Evolutionary conservation across 2,329 filamentous ascomycete species (phyloP).

Genomic region (Xylaria sp.): DNA sequence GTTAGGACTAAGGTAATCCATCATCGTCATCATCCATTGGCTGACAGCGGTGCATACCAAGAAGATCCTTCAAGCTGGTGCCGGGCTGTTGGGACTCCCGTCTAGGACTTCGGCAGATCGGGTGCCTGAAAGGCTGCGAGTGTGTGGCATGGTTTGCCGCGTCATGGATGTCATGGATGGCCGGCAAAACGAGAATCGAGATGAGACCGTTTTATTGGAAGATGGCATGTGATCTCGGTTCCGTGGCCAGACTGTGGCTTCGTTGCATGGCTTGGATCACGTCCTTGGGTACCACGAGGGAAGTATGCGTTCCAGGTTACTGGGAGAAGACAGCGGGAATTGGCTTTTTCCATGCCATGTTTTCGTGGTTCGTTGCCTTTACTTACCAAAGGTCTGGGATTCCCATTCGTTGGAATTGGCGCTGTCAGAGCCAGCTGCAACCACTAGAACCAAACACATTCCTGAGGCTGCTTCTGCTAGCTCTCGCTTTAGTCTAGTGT

Average conservation of each 20-base stretch:
- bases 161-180: conserved; percentile 25
- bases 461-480: conserved; percentile 8
- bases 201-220: conserved; percentile 20
- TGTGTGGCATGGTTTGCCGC: conserved; percentile 22
- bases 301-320: conserved; percentile 45
- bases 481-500: background rate
- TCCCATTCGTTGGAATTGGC: conserved; percentile 21
- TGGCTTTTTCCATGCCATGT: background rate
- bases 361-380: background rate
- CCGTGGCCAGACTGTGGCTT: too few species aligned
- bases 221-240: conserved; percentile 15
- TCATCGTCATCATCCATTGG: conserved; percentile 7
- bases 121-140: conserved; percentile 19
- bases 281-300: conserved; percentile 21
- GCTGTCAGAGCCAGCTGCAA: background rate
- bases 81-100: conserved; percentile 31
- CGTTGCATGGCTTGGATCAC: conserved; percentile 19
- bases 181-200: background rate
- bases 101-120: conserved; percentile 15
- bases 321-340: conserved; percentile 34
- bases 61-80: conserved; percentile 16
- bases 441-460: background rate
- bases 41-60: conserved; percentile 13
- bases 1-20: background rate
- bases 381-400: background rate